phyloP scores from a whole-genome alignment of 495 filamentous ascomycete genomes.

The Letharia lupina region DNA sequence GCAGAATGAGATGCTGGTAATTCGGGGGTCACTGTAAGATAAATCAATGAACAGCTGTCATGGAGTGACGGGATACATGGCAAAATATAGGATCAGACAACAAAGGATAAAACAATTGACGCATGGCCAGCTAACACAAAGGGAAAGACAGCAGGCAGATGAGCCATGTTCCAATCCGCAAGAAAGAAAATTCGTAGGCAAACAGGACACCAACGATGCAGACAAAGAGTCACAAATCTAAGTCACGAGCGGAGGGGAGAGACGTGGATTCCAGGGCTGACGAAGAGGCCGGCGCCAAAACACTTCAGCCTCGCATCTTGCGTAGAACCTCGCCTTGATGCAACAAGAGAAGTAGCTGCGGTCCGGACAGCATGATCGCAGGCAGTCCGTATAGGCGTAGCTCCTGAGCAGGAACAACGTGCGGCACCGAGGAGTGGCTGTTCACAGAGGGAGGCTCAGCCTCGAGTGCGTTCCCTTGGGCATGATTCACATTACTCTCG shows the following conservation, averaged over 20 bases:
- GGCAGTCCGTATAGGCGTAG: background rate
- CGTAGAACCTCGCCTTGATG: background rate
- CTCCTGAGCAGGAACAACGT: background rate
- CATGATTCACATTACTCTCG: background rate
- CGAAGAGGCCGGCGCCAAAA: background rate
- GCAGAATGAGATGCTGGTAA: background rate
- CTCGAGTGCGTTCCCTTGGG: background rate
- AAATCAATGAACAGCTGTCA: background rate
- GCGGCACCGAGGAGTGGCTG: background rate
- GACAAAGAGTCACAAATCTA: background rate
- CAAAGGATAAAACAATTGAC: background rate
- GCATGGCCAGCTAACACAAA: background rate
- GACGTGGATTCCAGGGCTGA: background rate
- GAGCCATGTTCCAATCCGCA: background rate
- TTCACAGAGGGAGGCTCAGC: background rate
- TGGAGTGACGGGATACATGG: background rate
- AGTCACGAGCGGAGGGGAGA: background rate
- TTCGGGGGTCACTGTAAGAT: background rate
- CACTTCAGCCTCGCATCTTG: background rate
- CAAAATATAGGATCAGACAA: background rate
- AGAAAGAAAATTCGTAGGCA: background rate
- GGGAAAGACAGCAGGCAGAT: background rate
- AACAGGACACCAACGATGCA: background rate
- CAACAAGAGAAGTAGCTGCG: background rate
- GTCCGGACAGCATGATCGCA: background rate